These are phyloP conservation scores for Atalantia buxifolia DNA, from an alignment of 345 rosid species.

Conservation along the genomic window DNA sequence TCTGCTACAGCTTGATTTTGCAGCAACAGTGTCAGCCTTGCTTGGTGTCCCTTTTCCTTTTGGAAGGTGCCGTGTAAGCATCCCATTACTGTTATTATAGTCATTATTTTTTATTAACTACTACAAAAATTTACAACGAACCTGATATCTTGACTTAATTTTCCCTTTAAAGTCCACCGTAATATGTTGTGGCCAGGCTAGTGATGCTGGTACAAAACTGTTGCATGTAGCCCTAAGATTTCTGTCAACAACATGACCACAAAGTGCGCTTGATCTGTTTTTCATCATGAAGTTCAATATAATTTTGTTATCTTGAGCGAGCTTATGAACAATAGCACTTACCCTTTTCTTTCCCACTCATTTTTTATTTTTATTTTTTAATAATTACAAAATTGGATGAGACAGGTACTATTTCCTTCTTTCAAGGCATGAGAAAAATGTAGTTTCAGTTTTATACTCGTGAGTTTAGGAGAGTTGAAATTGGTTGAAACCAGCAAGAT, in stretches of 20 bases:
- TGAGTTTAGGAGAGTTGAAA: not conserved
- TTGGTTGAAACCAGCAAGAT: not conserved
- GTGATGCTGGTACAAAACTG: not conserved
- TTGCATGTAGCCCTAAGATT: not conserved
- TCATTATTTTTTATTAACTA: not conserved
- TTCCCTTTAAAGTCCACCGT: not conserved
- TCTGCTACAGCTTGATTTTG: slow-evolving; percentile 83
- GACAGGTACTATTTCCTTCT: not conserved
- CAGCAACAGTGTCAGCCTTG: slow-evolving; percentile 82
- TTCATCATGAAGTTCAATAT: not conserved
- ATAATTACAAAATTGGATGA: not conserved
- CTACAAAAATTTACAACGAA: not conserved
- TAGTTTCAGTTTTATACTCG: not conserved
- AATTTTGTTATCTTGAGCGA: not conserved
- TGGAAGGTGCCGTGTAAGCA: slow-evolving; percentile 97
- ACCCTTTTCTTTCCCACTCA: not conserved
- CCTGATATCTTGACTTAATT: not conserved
- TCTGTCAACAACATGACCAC: not conserved
- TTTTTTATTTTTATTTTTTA: not conserved
- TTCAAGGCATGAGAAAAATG: not conserved
- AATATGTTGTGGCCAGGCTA: not conserved
- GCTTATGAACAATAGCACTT: not conserved
- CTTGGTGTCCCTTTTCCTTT: slow-evolving; percentile 91
- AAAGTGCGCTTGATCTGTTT: not conserved
- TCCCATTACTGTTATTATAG: slow-evolving; percentile 25